Conservation (phyloP, 2,329 filamentous ascomycete genomes). For the Trichophyton mentagrophytes region DNA sequence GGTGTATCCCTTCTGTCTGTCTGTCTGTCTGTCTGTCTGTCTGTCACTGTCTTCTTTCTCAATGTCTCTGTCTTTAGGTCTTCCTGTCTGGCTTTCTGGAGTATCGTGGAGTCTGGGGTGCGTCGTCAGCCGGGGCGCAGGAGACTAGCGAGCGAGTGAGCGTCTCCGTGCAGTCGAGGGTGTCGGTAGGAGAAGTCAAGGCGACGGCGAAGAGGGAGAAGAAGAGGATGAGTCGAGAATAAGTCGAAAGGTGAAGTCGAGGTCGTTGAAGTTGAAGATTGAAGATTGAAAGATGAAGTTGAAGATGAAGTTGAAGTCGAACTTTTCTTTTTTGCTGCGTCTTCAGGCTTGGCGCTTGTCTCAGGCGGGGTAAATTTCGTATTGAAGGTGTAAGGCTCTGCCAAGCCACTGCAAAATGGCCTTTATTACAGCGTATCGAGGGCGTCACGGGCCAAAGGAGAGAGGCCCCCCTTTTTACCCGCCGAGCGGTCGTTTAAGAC, state of each 20-base stretch:
- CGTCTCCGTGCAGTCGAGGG: neutral
- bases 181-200: neutral
- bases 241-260: neutral
- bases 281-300: neutral
- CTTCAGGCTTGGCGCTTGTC: neutral
- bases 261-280: neutral
- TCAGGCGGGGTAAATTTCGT: neutral
- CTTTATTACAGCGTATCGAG: neutral
- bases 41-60: neutral
- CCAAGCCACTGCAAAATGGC: neutral
- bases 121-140: neutral
- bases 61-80: neutral
- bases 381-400: neutral
- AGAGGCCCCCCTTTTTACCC: too few species aligned
- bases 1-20: neutral
- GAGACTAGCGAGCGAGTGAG: neutral
- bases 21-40: neutral
- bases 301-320: constrained; percentile 19
- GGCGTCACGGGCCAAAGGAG: neutral
- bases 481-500: too few species aligned
- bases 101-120: neutral
- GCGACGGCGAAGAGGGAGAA: neutral
- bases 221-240: neutral
- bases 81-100: too few species aligned
- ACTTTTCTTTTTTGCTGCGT: neutral